Evolutionary conservation across 1,284 basidiomycete species (phyloP).

Genomic region (Peniophora sp.): DNA sequence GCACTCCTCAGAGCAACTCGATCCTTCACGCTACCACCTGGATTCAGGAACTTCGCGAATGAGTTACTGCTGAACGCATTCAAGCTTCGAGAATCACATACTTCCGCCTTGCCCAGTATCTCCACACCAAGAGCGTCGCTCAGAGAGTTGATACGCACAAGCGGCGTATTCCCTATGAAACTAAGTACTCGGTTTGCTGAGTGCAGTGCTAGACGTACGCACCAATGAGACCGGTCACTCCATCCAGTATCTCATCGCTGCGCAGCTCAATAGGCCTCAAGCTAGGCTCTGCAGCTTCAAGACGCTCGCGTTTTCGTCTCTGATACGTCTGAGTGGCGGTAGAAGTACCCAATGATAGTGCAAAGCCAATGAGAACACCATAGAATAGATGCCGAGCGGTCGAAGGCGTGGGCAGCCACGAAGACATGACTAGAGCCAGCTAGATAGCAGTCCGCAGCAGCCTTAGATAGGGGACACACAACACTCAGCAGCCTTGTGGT

Average conservation of each 20-base stretch:
- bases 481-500: too few relatives aligned
- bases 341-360: constrained; percentile 58
- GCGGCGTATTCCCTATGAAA: constrained; percentile 80
- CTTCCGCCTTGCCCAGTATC: constrained; percentile 94
- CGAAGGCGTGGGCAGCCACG: constrained; percentile 24
- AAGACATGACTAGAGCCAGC: constrained; percentile 3
- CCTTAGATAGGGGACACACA: too few relatives aligned
- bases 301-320: constrained; percentile 32
- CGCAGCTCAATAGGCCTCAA: constrained; percentile 66
- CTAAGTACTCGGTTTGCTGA: background rate
- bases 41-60: constrained; percentile 77
- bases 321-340: constrained; percentile 46
- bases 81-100: constrained; percentile 22
- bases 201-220: background rate
- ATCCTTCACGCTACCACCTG: constrained; percentile 97
- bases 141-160: constrained; percentile 86
- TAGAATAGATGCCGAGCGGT: constrained; percentile 45
- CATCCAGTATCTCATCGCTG: constrained; percentile 66
- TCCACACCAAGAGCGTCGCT: constrained; percentile 90
- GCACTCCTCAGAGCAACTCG: constrained; percentile 86
- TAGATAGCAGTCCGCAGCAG: too few relatives aligned
- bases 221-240: constrained; percentile 83
- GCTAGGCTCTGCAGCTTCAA: constrained; percentile 27
- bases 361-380: constrained; percentile 64
- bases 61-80: background rate